A percentile compares a stretch with the other conserved stretches of the same genome.
Evolutionary conservation across 257 asterid species (phyloP).

Genomic region (Ligustrum vulgare): DNA sequence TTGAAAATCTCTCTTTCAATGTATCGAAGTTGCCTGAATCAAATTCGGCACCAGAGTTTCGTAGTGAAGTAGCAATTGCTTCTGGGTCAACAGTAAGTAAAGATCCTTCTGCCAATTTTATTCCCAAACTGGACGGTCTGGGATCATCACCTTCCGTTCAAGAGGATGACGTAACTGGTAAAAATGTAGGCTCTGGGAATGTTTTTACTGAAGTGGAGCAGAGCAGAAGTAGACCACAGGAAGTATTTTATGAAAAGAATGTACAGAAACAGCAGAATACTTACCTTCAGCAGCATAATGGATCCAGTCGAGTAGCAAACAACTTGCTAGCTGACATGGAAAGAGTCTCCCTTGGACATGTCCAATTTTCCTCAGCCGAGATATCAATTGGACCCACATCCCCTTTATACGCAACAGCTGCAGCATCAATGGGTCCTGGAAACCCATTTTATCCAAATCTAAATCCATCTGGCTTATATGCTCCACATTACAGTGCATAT

Average conservation of each 20-base stretch:
- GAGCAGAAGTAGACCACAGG: conserved; percentile 38
- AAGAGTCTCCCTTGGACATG: conserved; percentile 32
- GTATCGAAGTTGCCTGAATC: conserved; percentile 44
- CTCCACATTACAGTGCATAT: conserved; percentile 75
- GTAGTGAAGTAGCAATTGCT: conserved; percentile 33
- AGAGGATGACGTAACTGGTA: conserved; percentile 36
- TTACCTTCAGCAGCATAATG: conserved; percentile 38
- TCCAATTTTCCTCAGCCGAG: conserved; percentile 44
- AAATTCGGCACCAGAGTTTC: conserved; percentile 33
- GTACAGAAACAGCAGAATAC: conserved; percentile 38
- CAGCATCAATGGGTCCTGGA: conserved; percentile 71
- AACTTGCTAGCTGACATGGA: conserved; percentile 27
- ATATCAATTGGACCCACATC: conserved; percentile 54
- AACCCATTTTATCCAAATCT: conserved; percentile 53
- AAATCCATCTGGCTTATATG: conserved; percentile 52
- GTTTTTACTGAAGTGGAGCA: conserved; percentile 33
- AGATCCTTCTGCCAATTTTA: conserved; percentile 31
- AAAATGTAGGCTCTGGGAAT: conserved; percentile 17
- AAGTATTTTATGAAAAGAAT: conserved; percentile 33
- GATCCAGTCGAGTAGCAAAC: conserved; percentile 34
- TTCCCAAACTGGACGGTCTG: conserved; percentile 33
- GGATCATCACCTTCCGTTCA: conserved; percentile 35
- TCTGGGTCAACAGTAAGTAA: conserved; percentile 29
- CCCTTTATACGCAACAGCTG: conserved; percentile 66
- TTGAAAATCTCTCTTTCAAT: conserved; percentile 54